Evolutionary conservation across 352 stramenopile species (phyloP).

Genomic region (Globisporangium echinulatum): DNA sequence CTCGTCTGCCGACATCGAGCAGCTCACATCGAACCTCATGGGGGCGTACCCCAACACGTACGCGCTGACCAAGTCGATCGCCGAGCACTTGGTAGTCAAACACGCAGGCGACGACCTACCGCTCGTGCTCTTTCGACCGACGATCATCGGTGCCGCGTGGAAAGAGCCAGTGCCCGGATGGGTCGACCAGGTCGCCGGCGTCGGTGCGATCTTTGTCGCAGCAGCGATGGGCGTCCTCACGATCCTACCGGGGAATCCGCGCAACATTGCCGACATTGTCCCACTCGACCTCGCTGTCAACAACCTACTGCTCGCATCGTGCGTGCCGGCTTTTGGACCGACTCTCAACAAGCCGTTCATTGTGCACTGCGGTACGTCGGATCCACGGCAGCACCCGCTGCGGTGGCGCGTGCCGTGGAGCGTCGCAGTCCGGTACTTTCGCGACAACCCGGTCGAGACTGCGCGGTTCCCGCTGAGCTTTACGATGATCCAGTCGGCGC

Average conservation of each 20-base stretch:
- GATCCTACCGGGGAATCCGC: slow-evolving; percentile 69
- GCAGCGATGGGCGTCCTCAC: slow-evolving; percentile 74
- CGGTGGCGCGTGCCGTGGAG: slow-evolving; percentile 67
- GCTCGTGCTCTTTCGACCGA: slow-evolving; percentile 74
- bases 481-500: slow-evolving; percentile 69
- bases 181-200: slow-evolving; percentile 75
- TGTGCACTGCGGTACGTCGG: slow-evolving; percentile 72
- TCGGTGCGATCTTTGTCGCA: slow-evolving; percentile 73
- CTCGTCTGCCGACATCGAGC: slow-evolving; percentile 49
- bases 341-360: slow-evolving; percentile 27
- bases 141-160: slow-evolving; percentile 84
- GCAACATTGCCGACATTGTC: slow-evolving; percentile 79
- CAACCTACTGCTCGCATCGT: slow-evolving; percentile 55
- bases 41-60: slow-evolving; percentile 88
- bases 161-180: slow-evolving; percentile 81
- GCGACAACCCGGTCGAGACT: slow-evolving; percentile 51
- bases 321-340: slow-evolving; percentile 17
- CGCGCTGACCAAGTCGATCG: slow-evolving; percentile 86
- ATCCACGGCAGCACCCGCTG: slow-evolving; percentile 71
- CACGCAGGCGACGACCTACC: slow-evolving; percentile 35
- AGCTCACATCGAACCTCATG: slow-evolving; percentile 71
- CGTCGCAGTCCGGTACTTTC: slow-evolving; percentile 60
- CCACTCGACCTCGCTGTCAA: slow-evolving; percentile 80
- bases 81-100: slow-evolving; percentile 65
- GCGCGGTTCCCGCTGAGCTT: slow-evolving; percentile 59